These are phyloP conservation scores for Colletotrichum sp. DNA, from an alignment of 2,329 filamentous ascomycete species.

Conservation along the genomic window DNA sequence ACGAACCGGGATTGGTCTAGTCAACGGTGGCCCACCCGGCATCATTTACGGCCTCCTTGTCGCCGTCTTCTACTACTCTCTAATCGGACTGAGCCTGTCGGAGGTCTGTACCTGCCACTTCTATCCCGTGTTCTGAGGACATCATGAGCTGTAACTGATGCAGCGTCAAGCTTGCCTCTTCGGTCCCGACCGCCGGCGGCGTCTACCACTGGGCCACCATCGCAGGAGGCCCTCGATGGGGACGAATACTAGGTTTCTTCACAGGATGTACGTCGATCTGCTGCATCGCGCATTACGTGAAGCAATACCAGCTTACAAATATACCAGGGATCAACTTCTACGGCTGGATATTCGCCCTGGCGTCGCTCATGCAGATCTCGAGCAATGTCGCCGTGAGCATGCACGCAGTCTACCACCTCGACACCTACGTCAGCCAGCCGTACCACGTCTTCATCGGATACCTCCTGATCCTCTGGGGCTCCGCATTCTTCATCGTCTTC, in stretches of 20 bases:
- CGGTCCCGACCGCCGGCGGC: constrained; percentile 63
- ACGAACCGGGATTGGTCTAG: constrained; percentile 26
- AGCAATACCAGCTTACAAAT: accelerated
- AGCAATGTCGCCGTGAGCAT: constrained; percentile 66
- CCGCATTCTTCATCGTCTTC: constrained; percentile 57
- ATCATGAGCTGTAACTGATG: neutral
- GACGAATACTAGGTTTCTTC: constrained; percentile 55
- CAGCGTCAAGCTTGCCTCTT: constrained; percentile 58
- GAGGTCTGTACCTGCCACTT: constrained; percentile 32
- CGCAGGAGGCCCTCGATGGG: constrained; percentile 59
- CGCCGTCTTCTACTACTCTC: constrained; percentile 47
- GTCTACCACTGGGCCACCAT: constrained; percentile 68
- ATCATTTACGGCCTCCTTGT: constrained; percentile 48
- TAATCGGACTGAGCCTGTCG: constrained; percentile 45
- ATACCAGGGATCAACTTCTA: constrained; percentile 55
- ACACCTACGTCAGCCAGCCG: constrained; percentile 49
- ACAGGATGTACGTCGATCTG: constrained; percentile 31
- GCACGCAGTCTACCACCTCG: constrained; percentile 64
- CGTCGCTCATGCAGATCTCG: constrained; percentile 63
- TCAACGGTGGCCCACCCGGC: constrained; percentile 46
- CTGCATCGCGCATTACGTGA: neutral
- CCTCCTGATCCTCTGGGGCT: constrained; percentile 59
- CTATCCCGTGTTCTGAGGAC: neutral
- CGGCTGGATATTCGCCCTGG: constrained; percentile 67
- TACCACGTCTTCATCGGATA: constrained; percentile 68